These are phyloP conservation scores for Luffa aegyptiaca DNA, from an alignment of 306 rosid species.

Conservation along the genomic window DNA sequence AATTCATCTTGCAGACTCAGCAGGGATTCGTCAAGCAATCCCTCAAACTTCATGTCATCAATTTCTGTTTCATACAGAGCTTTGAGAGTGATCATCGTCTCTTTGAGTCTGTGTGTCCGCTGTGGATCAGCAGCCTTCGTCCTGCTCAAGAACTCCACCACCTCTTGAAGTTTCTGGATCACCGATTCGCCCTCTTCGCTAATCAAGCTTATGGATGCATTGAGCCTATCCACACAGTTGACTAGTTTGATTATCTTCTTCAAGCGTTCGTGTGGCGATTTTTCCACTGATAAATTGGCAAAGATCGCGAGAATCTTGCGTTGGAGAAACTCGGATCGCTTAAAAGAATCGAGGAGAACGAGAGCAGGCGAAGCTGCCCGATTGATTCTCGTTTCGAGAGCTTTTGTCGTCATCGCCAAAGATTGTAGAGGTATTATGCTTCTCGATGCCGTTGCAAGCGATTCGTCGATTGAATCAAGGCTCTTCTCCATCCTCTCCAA, in stretches of 20 bases:
- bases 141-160: constrained; percentile 80
- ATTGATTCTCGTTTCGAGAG: constrained; percentile 62
- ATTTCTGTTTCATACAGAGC: constrained; percentile 67
- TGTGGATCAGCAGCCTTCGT: constrained; percentile 63
- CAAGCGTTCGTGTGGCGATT: constrained; percentile 19
- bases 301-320: constrained; percentile 30
- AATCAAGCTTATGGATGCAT: constrained; percentile 31
- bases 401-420: constrained; percentile 64
- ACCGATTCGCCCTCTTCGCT: constrained; percentile 56
- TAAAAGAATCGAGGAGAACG: constrained; percentile 43
- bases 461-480: constrained; percentile 34
- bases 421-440: constrained; percentile 61
- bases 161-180: constrained; percentile 80
- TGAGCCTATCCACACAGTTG: constrained; percentile 48
- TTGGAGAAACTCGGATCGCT: constrained; percentile 47
- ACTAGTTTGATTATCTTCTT: constrained; percentile 37
- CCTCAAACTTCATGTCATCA: constrained; percentile 70
- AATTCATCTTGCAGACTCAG: constrained; percentile 70
- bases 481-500: constrained; percentile 36
- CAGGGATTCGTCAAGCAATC: constrained; percentile 65
- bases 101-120: constrained; percentile 46
- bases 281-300: constrained; percentile 23
- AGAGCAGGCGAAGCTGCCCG: constrained; percentile 72
- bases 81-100: constrained; percentile 56
- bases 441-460: constrained; percentile 38